Percentiles rank a stretch among this genome's conserved stretches.
phyloP scores from a whole-genome alignment of 257 asterid genomes.

The Scutellaria galericulata region DNA sequence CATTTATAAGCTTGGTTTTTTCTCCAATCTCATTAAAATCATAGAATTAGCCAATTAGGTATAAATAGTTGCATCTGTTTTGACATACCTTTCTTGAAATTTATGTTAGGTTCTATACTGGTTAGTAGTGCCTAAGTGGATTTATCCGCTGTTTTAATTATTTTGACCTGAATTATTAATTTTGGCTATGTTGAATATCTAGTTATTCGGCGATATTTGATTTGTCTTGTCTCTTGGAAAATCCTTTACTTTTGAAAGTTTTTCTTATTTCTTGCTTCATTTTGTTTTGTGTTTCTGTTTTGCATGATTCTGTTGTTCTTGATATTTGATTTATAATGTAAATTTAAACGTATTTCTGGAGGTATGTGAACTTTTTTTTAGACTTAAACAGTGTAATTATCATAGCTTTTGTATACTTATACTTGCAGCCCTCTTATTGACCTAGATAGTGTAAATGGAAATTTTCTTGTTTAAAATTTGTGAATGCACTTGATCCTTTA shows the following conservation, averaged over 20 bases:
- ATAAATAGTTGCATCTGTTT: neutral
- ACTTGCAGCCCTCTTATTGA: slow-evolving; percentile 10
- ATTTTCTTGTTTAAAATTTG: neutral
- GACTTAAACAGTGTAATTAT: neutral
- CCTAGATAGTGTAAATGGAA: slow-evolving; percentile 11
- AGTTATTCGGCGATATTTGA: slow-evolving; percentile 14
- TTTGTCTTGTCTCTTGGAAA: slow-evolving; percentile 11
- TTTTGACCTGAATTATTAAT: neutral
- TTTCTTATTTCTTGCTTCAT: slow-evolving; percentile 1
- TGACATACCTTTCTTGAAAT: neutral
- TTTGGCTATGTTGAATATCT: neutral
- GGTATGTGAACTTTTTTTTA: slow-evolving; percentile 7
- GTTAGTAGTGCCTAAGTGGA: neutral
- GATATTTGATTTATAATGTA: neutral
- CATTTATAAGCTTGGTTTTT: neutral
- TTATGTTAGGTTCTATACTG: neutral
- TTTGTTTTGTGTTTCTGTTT: slow-evolving; percentile 25
- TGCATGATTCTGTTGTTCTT: slow-evolving; percentile 10
- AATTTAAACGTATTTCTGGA: slow-evolving; percentile 13
- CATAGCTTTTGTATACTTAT: slow-evolving; percentile 8
- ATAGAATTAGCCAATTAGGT: neutral
- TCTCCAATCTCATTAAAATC: slow-evolving; percentile 16
- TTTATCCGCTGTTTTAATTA: neutral
- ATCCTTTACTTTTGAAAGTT: neutral
- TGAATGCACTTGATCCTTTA: slow-evolving; percentile 18